Evolutionary conservation across 371 early-diverging fungal genomes (phyloP), one percentile per base, ranked within the genome.

Genomic region (Mucor piriformis): DNA sequence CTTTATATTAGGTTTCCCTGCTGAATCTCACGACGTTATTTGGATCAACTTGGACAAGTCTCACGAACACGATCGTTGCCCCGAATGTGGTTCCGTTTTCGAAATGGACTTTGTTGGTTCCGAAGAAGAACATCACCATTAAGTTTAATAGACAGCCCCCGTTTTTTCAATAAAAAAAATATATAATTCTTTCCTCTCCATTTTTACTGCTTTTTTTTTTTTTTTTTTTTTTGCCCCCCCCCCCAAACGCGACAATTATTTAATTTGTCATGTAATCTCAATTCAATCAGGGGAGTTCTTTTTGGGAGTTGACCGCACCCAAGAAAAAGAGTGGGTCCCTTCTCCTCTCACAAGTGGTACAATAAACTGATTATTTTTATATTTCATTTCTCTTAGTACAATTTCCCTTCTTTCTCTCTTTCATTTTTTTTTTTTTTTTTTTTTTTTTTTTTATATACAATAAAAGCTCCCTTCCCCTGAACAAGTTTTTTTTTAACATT

Each of bases 51-150:
- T 94, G 57, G 85, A 86, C 64, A 86, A 86, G 76, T 73, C 78
- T 55, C 89, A 90, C 68, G 89, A 88, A 54, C 78, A 91, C 63
- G 94, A 95, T 74, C 92, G 96, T 65, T 98, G 98, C 89, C 94
- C 94, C 37, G 93, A 96, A 84, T 98, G 98, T 79, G 98, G 96
- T 72, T 88, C 83, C 71, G 89, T 86, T 54, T 93, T 69, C 81
- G 87, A 87, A 71, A 77, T 89, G 70, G 74, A 81, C 63, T 77
- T 74, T 57, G 71, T 78, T 48, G 82, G 80, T 54, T 57, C 74
- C 57, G 80, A 79, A 64, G 72, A 75, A 52, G 80, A 61, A 37
- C 73, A 71, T 51, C 76, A 76, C 68, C 80, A 79, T 56, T 66
- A 79, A 63, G 57, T 57, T 37, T n/a, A 16, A 33, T n/a, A 44